Evolutionary conservation across 1,284 basidiomycete species (phyloP).

Genomic region (Cystobasidiaceae sp.): DNA sequence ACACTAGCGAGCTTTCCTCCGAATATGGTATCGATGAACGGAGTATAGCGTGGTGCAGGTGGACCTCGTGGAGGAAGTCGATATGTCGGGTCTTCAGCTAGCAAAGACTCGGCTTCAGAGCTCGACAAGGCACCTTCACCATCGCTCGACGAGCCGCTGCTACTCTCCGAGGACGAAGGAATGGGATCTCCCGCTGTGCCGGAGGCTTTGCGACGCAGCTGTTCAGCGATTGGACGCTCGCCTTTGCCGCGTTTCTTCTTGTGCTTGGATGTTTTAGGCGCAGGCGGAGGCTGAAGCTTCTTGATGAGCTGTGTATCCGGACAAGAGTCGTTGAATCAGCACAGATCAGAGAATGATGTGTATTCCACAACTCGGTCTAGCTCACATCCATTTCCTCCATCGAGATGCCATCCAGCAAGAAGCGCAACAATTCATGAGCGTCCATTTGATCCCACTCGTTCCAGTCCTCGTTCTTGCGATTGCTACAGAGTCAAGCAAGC

Average conservation of each 20-base stretch:
- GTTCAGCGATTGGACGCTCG: constrained; percentile 8
- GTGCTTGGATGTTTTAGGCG: constrained; percentile 40
- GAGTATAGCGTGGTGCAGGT: constrained; percentile 42
- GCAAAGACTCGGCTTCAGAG: constrained; percentile 17
- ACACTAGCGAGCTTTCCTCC: constrained; percentile 80
- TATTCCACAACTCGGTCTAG: constrained; percentile 20
- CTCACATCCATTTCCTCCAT: constrained; percentile 90
- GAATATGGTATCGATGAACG: constrained; percentile 83
- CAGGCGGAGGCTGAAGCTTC: constrained; percentile 56
- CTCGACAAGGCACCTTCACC: constrained; percentile 29
- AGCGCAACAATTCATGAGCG: constrained; percentile 84
- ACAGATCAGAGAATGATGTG: neutral
- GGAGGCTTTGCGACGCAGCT: constrained; percentile 38
- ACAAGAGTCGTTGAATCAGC: constrained; percentile 29
- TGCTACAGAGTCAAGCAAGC: neutral
- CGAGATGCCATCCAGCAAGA: constrained; percentile 83
- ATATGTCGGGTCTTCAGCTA: constrained; percentile 30
- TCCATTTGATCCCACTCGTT: constrained; percentile 80
- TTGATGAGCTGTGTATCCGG: constrained; percentile 61
- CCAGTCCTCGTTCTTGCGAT: constrained; percentile 70
- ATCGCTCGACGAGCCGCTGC: neutral
- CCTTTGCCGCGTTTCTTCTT: constrained; percentile 25
- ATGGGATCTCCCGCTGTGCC: constrained; percentile 45
- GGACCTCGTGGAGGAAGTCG: constrained; percentile 40
- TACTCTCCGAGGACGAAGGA: constrained; percentile 26